phyloP scores from a whole-genome alignment of 2,329 filamentous ascomycete genomes.

The Rutstroemia sydowiana region DNA sequence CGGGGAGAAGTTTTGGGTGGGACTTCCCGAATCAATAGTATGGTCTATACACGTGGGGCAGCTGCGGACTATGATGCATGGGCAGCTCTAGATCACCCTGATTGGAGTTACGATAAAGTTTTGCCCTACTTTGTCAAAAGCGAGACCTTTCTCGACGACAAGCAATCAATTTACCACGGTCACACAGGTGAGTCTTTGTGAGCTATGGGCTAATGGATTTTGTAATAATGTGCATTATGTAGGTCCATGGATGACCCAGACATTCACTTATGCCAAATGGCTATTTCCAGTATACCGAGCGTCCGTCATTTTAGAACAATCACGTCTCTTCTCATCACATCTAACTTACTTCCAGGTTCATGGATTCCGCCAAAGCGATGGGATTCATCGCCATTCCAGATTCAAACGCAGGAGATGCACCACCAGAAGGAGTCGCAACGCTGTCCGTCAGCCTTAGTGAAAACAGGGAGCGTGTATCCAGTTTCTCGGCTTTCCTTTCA shows the following conservation, averaged over 20 bases:
- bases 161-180: neutral
- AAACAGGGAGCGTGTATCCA: constrained; percentile 7
- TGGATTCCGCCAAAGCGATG: neutral
- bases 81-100: constrained; percentile 38
- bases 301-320: neutral
- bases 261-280: neutral
- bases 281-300: neutral
- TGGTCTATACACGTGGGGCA: constrained; percentile 33
- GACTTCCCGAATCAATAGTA: constrained; percentile 35
- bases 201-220: neutral
- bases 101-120: constrained; percentile 37
- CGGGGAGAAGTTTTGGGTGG: constrained; percentile 29
- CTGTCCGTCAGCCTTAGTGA: constrained; percentile 6
- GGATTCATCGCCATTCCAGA: constrained; percentile 7
- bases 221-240: neutral
- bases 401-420: constrained; percentile 4
- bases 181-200: neutral
- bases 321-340: no score
- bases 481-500: constrained; percentile 8
- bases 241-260: constrained; percentile 4
- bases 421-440: constrained; percentile 6
- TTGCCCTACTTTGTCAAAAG: constrained; percentile 37
- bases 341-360: neutral
- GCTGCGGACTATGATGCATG: constrained; percentile 38
- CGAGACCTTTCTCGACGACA: neutral